A percentile compares a stretch with the other conserved stretches of the same genome.
Evolutionary conservation across 768 basidiomycete species (phyloP).

Genomic region (Pholiota molesta): DNA sequence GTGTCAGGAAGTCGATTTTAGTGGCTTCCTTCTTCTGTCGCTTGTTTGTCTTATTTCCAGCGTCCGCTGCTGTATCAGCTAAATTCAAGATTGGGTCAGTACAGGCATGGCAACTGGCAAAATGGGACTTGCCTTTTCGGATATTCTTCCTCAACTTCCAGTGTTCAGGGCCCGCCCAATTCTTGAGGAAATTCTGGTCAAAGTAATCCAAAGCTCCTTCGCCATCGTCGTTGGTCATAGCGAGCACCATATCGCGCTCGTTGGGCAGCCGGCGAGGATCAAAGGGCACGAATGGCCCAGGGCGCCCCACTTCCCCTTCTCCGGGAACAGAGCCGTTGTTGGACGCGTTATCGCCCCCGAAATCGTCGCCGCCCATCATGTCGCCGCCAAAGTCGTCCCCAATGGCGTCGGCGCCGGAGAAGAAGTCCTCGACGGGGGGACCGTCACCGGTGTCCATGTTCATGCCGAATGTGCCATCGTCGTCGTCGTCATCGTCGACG

Average conservation of each 20-base stretch:
- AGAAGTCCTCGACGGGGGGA: slow-evolving; percentile 32
- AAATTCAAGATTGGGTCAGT: neutral
- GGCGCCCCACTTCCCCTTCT: slow-evolving; percentile 38
- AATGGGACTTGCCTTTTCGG: slow-evolving; percentile 60
- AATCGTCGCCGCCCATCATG: slow-evolving; percentile 39
- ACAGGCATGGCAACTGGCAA: too few species aligned
- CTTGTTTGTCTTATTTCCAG: slow-evolving; percentile 52
- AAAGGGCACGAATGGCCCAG: slow-evolving; percentile 71
- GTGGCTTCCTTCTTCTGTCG: slow-evolving; percentile 80
- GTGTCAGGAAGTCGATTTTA: slow-evolving; percentile 77
- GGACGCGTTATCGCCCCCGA: slow-evolving; percentile 45
- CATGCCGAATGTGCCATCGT: slow-evolving; percentile 41
- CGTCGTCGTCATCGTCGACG: slow-evolving; percentile 49
- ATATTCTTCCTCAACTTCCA: slow-evolving; percentile 92
- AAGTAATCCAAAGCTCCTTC: slow-evolving; percentile 85
- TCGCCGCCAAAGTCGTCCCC: slow-evolving; percentile 38
- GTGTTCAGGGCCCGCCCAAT: slow-evolving; percentile 99
- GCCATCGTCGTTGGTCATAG: slow-evolving; percentile 69
- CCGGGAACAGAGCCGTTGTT: slow-evolving; percentile 48
- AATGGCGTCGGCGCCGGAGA: slow-evolving; percentile 47
- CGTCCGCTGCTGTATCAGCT: slow-evolving; percentile 39
- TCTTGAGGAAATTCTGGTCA: slow-evolving; percentile 83
- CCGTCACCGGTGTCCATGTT: slow-evolving; percentile 24
- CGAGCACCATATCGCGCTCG: slow-evolving; percentile 82
- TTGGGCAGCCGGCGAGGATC: slow-evolving; percentile 81